Evolutionary conservation across 768 basidiomycete genomes (phyloP).

Genomic region (Russula ochroleuca): DNA sequence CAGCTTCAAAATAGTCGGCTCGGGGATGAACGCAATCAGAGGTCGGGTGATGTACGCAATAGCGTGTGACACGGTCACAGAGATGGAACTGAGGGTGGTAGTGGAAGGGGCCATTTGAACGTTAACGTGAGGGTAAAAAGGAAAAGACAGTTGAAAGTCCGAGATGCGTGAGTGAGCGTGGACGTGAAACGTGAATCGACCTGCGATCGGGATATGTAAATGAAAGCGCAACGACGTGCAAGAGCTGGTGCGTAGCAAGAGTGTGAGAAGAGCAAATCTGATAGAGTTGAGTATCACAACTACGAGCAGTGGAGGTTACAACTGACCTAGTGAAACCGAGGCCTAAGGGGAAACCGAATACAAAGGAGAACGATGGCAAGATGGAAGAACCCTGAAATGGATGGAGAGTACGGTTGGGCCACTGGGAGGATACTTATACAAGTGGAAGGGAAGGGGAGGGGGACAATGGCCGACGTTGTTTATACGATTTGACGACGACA

Average conservation of each 20-base stretch:
- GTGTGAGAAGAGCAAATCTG: slow-evolving; percentile 14
- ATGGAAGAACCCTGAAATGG: slow-evolving; percentile 16
- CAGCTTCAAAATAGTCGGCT: slow-evolving; percentile 61
- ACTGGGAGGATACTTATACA: slow-evolving; percentile 33
- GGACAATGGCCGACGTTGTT: slow-evolving; percentile 33
- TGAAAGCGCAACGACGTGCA: slow-evolving; percentile 21
- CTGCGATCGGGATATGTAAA: slow-evolving; percentile 28
- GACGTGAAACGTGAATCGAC: slow-evolving; percentile 38
- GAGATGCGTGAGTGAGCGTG: slow-evolving; percentile 30
- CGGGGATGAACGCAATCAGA: slow-evolving; percentile 53
- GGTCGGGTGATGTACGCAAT: slow-evolving; percentile 69
- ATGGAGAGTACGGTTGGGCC: slow-evolving; percentile 5
- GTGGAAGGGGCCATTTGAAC: slow-evolving; percentile 19
- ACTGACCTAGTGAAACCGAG: slow-evolving; percentile 12
- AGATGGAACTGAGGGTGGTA: slow-evolving; percentile 46
- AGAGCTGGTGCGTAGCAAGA: slow-evolving; percentile 32
- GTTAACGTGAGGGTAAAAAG: slow-evolving; percentile 16
- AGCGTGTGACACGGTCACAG: slow-evolving; percentile 67
- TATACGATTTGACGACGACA: slow-evolving; percentile 29
- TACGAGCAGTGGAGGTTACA: not conserved
- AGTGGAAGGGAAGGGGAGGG: slow-evolving; percentile 16
- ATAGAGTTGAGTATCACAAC: not conserved
- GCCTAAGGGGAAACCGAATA: slow-evolving; percentile 22
- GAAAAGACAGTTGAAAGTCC: slow-evolving; percentile 27
- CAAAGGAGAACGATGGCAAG: slow-evolving; percentile 6